phyloP scores from a whole-genome alignment of 2,329 filamentous ascomycete genomes.

The Cercospora sesami region DNA sequence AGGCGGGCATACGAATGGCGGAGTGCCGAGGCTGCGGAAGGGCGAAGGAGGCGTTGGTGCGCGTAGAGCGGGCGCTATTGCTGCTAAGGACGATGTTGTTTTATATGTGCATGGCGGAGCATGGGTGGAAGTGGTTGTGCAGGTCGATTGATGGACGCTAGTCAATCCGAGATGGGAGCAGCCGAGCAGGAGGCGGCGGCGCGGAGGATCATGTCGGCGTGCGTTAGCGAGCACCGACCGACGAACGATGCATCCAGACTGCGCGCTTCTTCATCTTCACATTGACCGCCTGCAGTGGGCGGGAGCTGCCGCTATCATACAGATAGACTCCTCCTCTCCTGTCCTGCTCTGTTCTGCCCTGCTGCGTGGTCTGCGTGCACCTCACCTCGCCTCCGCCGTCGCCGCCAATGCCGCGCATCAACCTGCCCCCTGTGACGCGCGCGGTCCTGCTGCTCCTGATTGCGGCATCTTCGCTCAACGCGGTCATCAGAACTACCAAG shows the following conservation, averaged over 20 bases:
- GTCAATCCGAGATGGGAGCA: neutral
- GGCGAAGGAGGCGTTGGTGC: neutral
- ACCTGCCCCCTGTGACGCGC: conserved; percentile 88
- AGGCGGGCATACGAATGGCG: conserved; percentile 1
- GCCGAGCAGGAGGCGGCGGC: neutral
- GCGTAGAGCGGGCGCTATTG: neutral
- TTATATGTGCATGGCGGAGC: neutral
- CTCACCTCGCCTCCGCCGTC: neutral
- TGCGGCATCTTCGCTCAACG: conserved; percentile 78
- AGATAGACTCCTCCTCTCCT: neutral
- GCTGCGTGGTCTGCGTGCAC: neutral
- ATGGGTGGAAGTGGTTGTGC: neutral
- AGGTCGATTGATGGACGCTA: neutral
- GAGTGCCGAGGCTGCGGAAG: neutral
- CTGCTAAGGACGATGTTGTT: neutral
- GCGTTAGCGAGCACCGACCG: neutral
- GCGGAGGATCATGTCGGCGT: neutral
- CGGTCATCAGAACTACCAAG: conserved; percentile 71
- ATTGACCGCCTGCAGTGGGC: neutral
- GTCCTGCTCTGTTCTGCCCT: neutral
- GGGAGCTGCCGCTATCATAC: neutral
- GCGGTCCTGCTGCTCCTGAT: conserved; percentile 73
- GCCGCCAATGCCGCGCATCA: conserved; percentile 60
- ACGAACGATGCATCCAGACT: neutral
- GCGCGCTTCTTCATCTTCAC: neutral